Evolutionary conservation across 768 basidiomycete species (phyloP).

Genomic region (Mycena sanguinolenta): DNA sequence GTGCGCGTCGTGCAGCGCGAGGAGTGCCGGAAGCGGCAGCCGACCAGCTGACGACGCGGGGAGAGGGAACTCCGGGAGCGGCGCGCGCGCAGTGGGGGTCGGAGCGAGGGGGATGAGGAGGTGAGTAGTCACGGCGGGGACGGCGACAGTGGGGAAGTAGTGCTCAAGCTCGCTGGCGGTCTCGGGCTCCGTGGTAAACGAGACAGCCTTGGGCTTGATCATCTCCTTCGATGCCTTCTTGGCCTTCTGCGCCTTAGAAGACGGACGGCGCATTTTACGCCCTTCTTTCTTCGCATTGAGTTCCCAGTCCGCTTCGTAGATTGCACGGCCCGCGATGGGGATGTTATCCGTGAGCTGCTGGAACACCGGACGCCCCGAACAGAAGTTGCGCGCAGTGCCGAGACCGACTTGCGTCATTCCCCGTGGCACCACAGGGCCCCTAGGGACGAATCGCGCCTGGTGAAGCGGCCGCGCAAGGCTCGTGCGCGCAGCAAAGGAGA

Average conservation of each 20-base stretch:
- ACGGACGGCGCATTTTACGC: conserved; percentile 45
- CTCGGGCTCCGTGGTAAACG: conserved; percentile 28
- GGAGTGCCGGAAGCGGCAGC: conserved; percentile 68
- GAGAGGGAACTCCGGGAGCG: conserved; percentile 59
- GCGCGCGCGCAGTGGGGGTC: conserved; percentile 75
- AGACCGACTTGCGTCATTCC: conserved; percentile 78
- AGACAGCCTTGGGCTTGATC: conserved; percentile 46
- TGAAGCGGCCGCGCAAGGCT: conserved; percentile 61
- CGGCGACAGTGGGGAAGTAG: conserved; percentile 66
- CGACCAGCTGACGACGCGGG: conserved; percentile 28
- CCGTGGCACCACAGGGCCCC: conserved; percentile 63
- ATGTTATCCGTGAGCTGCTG: conserved; percentile 85
- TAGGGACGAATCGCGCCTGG: conserved; percentile 67
- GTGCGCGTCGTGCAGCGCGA: conserved; percentile 65
- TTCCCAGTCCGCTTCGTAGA: conserved; percentile 83
- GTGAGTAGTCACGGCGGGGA: conserved; percentile 66
- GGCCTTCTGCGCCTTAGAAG: conserved; percentile 38
- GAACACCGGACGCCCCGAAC: conserved; percentile 80
- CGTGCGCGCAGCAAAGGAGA: conserved; percentile 69
- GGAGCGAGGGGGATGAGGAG: conserved; percentile 85
- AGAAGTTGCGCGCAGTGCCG: conserved; percentile 82
- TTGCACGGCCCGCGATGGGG: conserved; percentile 79
- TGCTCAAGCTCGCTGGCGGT: conserved; percentile 64
- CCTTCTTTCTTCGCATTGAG: conserved; percentile 64
- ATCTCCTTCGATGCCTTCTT: conserved; percentile 48